Evolutionary conservation across 495 filamentous ascomycete species (phyloP).

Genomic region (Hyaloscypha variabilis): DNA sequence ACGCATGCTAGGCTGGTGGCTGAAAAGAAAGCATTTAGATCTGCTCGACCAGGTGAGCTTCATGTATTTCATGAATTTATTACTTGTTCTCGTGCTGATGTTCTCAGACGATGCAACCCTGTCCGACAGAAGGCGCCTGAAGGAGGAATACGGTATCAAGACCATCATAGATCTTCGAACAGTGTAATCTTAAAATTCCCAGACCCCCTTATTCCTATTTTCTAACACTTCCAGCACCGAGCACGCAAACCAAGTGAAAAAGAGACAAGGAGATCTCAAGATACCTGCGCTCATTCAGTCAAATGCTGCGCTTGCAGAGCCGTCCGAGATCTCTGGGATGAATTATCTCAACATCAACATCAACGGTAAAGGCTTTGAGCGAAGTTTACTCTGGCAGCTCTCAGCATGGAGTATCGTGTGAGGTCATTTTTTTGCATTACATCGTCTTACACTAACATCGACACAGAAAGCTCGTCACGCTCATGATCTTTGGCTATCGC

Average conservation of each 20-base stretch:
- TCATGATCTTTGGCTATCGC: constrained; percentile 68
- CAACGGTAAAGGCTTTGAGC: constrained; percentile 72
- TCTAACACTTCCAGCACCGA: constrained; percentile 58
- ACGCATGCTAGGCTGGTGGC: constrained; percentile 55
- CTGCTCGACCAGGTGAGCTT: constrained; percentile 64
- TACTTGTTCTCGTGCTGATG: not conserved
- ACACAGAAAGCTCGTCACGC: constrained; percentile 53
- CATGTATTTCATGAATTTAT: not conserved
- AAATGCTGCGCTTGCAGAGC: constrained; percentile 43
- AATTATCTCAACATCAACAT: constrained; percentile 65
- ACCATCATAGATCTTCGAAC: constrained; percentile 80
- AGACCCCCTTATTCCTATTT: not conserved
- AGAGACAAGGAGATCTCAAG: constrained; percentile 52
- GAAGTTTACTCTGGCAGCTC: constrained; percentile 67
- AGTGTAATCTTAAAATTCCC: constrained; percentile 22
- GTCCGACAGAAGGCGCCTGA: constrained; percentile 60
- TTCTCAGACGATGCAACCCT: constrained; percentile 67
- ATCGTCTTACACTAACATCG: constrained; percentile 69
- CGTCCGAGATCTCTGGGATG: constrained; percentile 61
- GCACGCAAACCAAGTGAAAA: constrained; percentile 68
- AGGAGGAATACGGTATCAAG: constrained; percentile 63
- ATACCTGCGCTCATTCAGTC: constrained; percentile 41
- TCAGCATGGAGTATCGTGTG: constrained; percentile 65
- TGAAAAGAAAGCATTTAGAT: constrained; percentile 73
- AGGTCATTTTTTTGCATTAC: constrained; percentile 39